Conservation (phyloP, 139 green algal species). For the Yamagishiella unicocca region DNA sequence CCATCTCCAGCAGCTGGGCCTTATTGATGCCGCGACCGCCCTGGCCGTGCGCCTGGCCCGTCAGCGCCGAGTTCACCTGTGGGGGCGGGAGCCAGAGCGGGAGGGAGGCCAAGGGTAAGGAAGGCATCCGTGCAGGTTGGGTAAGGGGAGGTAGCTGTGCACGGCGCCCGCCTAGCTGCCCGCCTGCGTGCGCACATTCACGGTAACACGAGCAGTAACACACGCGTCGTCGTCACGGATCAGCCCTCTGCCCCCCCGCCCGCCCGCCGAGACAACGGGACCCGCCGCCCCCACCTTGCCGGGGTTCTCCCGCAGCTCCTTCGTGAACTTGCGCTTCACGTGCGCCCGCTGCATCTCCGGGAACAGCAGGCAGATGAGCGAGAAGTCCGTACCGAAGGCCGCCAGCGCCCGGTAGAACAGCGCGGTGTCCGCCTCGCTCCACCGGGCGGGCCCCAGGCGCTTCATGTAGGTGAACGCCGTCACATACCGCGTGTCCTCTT, state of each 20-base stretch:
- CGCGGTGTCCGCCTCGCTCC: slow-evolving; percentile 74
- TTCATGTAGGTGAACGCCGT: slow-evolving; percentile 70
- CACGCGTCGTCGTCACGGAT: too few species aligned
- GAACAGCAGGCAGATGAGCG: slow-evolving; percentile 78
- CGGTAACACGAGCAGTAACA: too few species aligned
- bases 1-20: slow-evolving; percentile 33
- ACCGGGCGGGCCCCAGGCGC: slow-evolving; percentile 47
- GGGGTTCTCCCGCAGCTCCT: slow-evolving; percentile 28
- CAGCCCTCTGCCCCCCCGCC: not conserved
- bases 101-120: not conserved
- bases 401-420: slow-evolving; percentile 79
- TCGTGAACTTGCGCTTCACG: slow-evolving; percentile 40
- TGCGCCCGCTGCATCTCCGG: slow-evolving; percentile 56
- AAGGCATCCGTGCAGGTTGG: too few species aligned
- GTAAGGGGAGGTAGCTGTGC: too few species aligned
- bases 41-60: not conserved
- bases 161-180: too few species aligned
- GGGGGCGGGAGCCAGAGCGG: not conserved
- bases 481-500: slow-evolving; percentile 63
- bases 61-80: slow-evolving; percentile 20
- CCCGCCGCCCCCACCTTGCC: slow-evolving; percentile 25
- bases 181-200: too few species aligned
- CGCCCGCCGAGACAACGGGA: too few species aligned
- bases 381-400: slow-evolving; percentile 88
- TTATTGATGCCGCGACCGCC: not conserved